Conservation (phyloP, 495 filamentous ascomycete species). For the Penicillium chermesinum region DNA sequence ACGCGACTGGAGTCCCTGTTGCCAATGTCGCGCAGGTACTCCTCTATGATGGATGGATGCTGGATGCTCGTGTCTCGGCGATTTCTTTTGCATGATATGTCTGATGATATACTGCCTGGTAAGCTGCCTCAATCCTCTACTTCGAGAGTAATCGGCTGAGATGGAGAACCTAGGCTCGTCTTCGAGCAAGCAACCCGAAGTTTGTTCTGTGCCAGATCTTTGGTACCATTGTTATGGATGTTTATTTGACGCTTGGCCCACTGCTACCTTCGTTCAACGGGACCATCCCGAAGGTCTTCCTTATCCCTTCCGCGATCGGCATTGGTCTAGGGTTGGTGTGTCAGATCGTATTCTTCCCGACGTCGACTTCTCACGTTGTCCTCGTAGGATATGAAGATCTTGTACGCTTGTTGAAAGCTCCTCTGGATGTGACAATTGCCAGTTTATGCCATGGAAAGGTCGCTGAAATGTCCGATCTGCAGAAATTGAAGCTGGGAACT, state of each 20-base stretch:
- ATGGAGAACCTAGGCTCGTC: conserved; percentile 22
- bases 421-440: conserved; percentile 22
- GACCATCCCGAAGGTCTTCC: conserved; percentile 29
- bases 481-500: conserved; percentile 14
- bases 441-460: conserved; percentile 13
- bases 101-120: conserved; percentile 37
- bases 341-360: conserved; percentile 37
- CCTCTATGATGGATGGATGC: conserved; percentile 35
- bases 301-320: conserved; percentile 35
- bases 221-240: conserved; percentile 34
- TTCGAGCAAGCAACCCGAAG: conserved; percentile 39
- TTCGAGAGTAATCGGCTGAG: background rate
- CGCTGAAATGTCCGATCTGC: conserved; percentile 10
- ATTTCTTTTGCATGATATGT: conserved; percentile 33
- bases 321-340: conserved; percentile 35
- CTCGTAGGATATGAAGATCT: conserved; percentile 32
- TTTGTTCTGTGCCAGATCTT: conserved; percentile 30
- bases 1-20: conserved; percentile 27
- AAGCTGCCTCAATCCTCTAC: background rate
- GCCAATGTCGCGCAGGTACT: conserved; percentile 19
- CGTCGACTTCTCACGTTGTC: conserved; percentile 34
- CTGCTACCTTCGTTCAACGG: conserved; percentile 36
- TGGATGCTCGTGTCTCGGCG: conserved; percentile 37
- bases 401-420: conserved; percentile 23
- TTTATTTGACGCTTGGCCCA: conserved; percentile 31